Evolutionary conservation across 768 basidiomycete genomes (phyloP).

Genomic region (Tricholoma hemisulphureum): DNA sequence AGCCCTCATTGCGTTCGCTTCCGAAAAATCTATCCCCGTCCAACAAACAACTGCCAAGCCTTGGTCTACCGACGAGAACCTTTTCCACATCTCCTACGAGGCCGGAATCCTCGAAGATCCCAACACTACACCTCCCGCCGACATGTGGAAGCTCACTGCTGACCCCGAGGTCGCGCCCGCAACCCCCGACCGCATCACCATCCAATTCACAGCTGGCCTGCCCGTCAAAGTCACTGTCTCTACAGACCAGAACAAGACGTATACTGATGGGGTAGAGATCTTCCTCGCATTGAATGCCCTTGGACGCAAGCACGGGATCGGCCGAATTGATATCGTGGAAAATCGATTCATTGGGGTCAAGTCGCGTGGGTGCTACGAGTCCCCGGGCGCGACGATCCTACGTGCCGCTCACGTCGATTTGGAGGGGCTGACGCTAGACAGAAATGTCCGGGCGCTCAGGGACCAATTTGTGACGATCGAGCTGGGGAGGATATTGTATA

Average conservation of each 20-base stretch:
- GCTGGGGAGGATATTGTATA: conserved; percentile 90
- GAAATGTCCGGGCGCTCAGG: conserved; percentile 90
- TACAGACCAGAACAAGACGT: conserved; percentile 47
- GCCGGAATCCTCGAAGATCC: conserved; percentile 99
- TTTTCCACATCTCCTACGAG: conserved; percentile 99
- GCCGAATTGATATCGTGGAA: conserved; percentile 98
- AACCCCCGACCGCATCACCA: conserved; percentile 72
- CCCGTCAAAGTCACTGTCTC: conserved; percentile 76
- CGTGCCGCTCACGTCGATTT: conserved; percentile 94
- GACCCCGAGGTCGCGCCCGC: conserved; percentile 80
- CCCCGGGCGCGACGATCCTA: conserved; percentile 93
- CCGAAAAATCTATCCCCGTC: conserved; percentile 86
- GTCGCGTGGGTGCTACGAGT: conserved; percentile 99
- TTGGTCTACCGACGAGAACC: conserved; percentile 99
- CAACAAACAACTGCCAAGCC: conserved; percentile 95
- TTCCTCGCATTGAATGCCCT: conserved; percentile 90
- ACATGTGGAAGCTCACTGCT: conserved; percentile 99
- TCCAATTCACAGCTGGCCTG: conserved; percentile 86
- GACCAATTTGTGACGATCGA: conserved; percentile 94
- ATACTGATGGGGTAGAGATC: conserved; percentile 93
- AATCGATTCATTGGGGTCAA: conserved; percentile 99
- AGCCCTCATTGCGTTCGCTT: conserved; percentile 88
- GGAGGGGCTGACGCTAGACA: conserved; percentile 96
- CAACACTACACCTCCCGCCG: conserved; percentile 85
- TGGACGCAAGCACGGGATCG: conserved; percentile 92